Percentiles rank a stretch among this genome's conserved stretches.
Evolutionary conservation across 2,329 filamentous ascomycete genomes (phyloP).

Genomic region (Alternaria triticimaculans): DNA sequence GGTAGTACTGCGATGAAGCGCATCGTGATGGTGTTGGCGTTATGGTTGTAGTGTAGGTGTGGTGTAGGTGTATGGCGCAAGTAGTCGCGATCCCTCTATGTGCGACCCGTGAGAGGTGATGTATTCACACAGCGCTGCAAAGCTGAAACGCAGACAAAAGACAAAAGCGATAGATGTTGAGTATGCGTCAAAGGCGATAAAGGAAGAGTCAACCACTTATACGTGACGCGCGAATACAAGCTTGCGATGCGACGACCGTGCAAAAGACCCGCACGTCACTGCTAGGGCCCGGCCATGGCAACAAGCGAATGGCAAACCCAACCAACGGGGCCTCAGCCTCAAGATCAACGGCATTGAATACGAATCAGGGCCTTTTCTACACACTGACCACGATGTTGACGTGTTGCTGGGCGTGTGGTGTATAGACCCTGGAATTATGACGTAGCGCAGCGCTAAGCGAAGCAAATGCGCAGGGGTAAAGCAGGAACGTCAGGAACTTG

Average conservation of each 20-base stretch:
- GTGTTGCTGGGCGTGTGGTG: constrained; percentile 23
- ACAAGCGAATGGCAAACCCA: constrained; percentile 17
- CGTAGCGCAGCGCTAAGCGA: constrained; percentile 22
- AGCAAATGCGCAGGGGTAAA: constrained; percentile 19
- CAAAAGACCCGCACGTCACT: constrained; percentile 11
- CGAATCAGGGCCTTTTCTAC: constrained; percentile 12
- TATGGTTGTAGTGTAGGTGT: not conserved
- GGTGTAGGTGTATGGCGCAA: not conserved
- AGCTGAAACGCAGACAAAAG: constrained; percentile 5
- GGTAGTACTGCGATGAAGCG: constrained; percentile 59
- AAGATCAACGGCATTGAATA: constrained; percentile 13
- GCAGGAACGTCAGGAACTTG: constrained; percentile 13
- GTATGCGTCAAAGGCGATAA: not conserved
- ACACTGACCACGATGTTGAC: constrained; percentile 29
- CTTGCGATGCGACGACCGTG: constrained; percentile 1
- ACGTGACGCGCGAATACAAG: constrained; percentile 4
- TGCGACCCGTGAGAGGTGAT: not conserved
- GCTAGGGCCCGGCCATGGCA: constrained; percentile 15
- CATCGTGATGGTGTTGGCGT: constrained; percentile 43
- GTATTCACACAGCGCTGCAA: constrained; percentile 1
- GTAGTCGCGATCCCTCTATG: not conserved
- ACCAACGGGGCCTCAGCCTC: constrained; percentile 26
- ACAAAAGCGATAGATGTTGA: not conserved
- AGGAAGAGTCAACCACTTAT: constrained; percentile 13
- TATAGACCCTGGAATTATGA: constrained; percentile 18